Conservation (phyloP, 257 asterid genomes). For the Solanum bulbocastanum region DNA sequence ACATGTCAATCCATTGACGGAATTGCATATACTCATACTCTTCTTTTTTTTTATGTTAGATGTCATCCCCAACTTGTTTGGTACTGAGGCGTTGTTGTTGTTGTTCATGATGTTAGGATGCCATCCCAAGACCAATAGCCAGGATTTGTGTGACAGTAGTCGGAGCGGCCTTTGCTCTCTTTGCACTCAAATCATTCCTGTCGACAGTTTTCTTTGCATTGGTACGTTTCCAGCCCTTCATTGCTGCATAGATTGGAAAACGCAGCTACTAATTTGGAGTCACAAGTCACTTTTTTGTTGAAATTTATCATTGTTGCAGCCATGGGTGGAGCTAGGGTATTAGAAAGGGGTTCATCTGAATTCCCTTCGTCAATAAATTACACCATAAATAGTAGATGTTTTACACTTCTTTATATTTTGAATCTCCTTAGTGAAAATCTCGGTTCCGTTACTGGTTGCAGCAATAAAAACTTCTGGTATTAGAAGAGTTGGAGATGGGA, state of each 20-base stretch:
- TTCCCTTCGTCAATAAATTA: neutral
- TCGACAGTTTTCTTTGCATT: slow-evolving; percentile 76
- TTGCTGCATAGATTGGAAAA: neutral
- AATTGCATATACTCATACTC: neutral
- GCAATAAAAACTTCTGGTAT: neutral
- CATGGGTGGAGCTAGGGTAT: neutral
- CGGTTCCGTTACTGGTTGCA: neutral
- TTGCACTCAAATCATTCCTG: slow-evolving; percentile 70
- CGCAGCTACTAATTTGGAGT: neutral
- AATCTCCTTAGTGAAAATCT: neutral
- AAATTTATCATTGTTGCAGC: neutral
- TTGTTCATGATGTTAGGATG: slow-evolving; percentile 23
- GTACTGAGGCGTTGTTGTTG: neutral
- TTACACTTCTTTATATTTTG: neutral
- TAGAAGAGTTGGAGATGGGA: neutral
- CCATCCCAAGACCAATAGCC: slow-evolving; percentile 83
- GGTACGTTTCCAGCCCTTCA: slow-evolving; percentile 35
- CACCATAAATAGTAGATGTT: neutral
- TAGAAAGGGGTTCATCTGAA: neutral
- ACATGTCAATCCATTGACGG: neutral
- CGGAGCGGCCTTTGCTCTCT: slow-evolving; percentile 43
- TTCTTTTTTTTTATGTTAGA: slow-evolving; percentile 7
- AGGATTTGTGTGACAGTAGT: slow-evolving; percentile 52
- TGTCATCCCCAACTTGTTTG: slow-evolving; percentile 24
- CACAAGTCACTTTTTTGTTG: neutral